A percentile compares a stretch with the other conserved stretches of the same genome.
phyloP scores from a whole-genome alignment of 2,329 filamentous ascomycete species.

The Fusarium irregulare region DNA sequence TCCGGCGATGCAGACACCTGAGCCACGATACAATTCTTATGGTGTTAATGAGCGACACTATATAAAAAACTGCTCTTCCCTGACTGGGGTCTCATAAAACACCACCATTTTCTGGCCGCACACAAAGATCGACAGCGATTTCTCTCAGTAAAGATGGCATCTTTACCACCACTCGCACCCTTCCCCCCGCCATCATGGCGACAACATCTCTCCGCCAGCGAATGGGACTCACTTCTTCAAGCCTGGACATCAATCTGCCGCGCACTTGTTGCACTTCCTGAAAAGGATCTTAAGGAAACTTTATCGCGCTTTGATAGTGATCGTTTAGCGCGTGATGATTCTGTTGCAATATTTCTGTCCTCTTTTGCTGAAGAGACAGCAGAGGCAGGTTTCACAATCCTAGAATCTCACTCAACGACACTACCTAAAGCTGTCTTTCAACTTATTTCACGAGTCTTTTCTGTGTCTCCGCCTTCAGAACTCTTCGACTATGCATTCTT shows the following conservation, averaged over 20 bases:
- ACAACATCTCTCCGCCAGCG: slow-evolving; percentile 71
- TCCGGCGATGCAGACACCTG: slow-evolving; percentile 50
- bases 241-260: slow-evolving; percentile 79
- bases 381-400: slow-evolving; percentile 50
- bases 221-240: slow-evolving; percentile 82
- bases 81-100: not conserved
- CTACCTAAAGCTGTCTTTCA: slow-evolving; percentile 75
- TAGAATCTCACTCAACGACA: slow-evolving; percentile 52
- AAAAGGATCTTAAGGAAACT: slow-evolving; percentile 64
- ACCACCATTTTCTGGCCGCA: not conserved
- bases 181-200: slow-evolving; percentile 78
- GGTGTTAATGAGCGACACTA: slow-evolving; percentile 1
- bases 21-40: slow-evolving; percentile 14
- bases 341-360: slow-evolving; percentile 70
- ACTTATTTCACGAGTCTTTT: slow-evolving; percentile 69
- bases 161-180: slow-evolving; percentile 78
- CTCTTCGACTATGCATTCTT: slow-evolving; percentile 76
- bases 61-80: slow-evolving; percentile 10
- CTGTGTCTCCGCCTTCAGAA: slow-evolving; percentile 52
- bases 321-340: slow-evolving; percentile 64
- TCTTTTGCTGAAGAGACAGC: slow-evolving; percentile 72
- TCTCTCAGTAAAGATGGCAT: slow-evolving; percentile 50
- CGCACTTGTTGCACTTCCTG: slow-evolving; percentile 70
- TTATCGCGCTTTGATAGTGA: slow-evolving; percentile 52
- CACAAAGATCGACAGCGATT: not conserved